Percentiles rank a stretch among this genome's conserved stretches.
Evolutionary conservation across 352 stramenopile species (phyloP).

Genomic region (Peronospora farinosa): DNA sequence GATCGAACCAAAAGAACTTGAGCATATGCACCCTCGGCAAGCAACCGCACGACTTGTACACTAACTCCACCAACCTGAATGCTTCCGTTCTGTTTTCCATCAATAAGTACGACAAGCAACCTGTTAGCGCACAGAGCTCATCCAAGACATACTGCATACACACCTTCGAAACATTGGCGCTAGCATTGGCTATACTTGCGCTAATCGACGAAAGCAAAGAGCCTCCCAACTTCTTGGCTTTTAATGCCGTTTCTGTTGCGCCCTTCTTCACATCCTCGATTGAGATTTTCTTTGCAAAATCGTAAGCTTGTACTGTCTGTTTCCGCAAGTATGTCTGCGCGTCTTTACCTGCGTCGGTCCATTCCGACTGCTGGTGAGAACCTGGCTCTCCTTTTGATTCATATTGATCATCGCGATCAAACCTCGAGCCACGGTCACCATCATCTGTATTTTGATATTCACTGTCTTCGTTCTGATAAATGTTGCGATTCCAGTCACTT

Average conservation of each 20-base stretch:
- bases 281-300: slow-evolving; percentile 86
- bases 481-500: slow-evolving; percentile 21
- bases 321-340: slow-evolving; percentile 67
- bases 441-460: slow-evolving; percentile 20
- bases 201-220: slow-evolving; percentile 77
- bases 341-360: slow-evolving; percentile 40
- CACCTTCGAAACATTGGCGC: slow-evolving; percentile 52
- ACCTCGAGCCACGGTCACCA: slow-evolving; percentile 11
- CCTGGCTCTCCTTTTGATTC: slow-evolving; percentile 15
- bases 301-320: slow-evolving; percentile 79
- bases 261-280: slow-evolving; percentile 83
- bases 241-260: slow-evolving; percentile 77
- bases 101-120: background rate
- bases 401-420: slow-evolving; percentile 31
- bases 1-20: slow-evolving; percentile 79
- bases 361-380: slow-evolving; percentile 23
- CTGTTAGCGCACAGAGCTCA: background rate
- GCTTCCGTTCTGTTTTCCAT: slow-evolving; percentile 48
- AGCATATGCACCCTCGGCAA: slow-evolving; percentile 71
- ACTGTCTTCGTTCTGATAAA: slow-evolving; percentile 19
- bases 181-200: slow-evolving; percentile 62
- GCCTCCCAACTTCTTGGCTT: slow-evolving; percentile 82
- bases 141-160: background rate
- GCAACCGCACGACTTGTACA: slow-evolving; percentile 57
- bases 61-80: slow-evolving; percentile 66